Evolutionary conservation across 2,329 filamentous ascomycete genomes (phyloP).

Genomic region (Microascus cirrosus): DNA sequence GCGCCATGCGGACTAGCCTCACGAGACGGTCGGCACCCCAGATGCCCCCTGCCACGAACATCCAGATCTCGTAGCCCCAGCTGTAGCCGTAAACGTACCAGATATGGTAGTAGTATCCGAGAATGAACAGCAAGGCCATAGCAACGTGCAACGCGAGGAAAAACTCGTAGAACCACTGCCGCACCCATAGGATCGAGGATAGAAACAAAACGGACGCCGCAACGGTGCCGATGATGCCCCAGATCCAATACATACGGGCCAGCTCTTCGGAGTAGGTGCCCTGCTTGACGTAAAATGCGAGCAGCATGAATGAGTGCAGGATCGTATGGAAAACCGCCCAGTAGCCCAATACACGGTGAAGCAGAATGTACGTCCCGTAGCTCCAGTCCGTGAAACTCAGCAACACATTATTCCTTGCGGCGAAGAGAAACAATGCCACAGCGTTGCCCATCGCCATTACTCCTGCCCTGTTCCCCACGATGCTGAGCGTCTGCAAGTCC

Average conservation of each 20-base stretch:
- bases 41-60: constrained; percentile 17
- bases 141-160: constrained; percentile 82
- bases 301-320: constrained; percentile 20
- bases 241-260: constrained; percentile 18
- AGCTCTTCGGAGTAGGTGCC: constrained; percentile 15
- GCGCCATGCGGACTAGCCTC: constrained; percentile 14
- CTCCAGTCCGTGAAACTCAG: constrained; percentile 23
- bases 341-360: constrained; percentile 36
- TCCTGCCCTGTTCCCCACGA: constrained; percentile 41
- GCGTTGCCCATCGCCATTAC: constrained; percentile 21
- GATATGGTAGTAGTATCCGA: constrained; percentile 16
- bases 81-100: constrained; percentile 19
- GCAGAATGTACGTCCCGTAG: constrained; percentile 21
- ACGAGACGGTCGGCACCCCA: constrained; percentile 19
- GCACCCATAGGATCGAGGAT: constrained; percentile 63
- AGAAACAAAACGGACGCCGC: constrained; percentile 40
- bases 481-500: constrained; percentile 16
- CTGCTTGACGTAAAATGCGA: constrained; percentile 13
- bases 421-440: constrained; percentile 19
- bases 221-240: constrained; percentile 20
- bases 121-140: constrained; percentile 45
- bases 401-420: constrained; percentile 22
- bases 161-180: constrained; percentile 93
- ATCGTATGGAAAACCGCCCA: constrained; percentile 76
- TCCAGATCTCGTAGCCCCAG: constrained; percentile 26